Conservation (phyloP, 2,329 filamentous ascomycete genomes). For the Tolypocladium capitatum region DNA sequence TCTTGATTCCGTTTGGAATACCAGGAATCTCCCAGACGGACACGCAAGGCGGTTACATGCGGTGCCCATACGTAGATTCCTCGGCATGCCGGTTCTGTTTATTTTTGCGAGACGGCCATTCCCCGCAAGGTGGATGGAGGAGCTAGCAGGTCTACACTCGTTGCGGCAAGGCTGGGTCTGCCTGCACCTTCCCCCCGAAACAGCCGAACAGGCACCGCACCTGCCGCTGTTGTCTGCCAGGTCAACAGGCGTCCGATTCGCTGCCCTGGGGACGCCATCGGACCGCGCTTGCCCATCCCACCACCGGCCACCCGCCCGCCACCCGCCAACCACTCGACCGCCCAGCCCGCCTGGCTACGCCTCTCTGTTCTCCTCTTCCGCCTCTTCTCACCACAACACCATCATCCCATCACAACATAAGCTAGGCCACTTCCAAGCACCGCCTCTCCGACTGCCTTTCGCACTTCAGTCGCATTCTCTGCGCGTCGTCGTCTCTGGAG, state of each 20-base stretch:
- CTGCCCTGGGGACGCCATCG: background rate
- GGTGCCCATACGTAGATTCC: no score
- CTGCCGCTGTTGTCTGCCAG: background rate
- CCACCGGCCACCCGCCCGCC: background rate
- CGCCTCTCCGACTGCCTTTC: background rate
- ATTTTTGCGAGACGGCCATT: no score
- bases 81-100: no score
- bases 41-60: no score
- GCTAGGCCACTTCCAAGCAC: slow-evolving; percentile 2
- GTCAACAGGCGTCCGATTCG: background rate
- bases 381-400: slow-evolving; percentile 1
- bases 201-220: background rate
- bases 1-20: background rate
- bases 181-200: no score
- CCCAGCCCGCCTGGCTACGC: no score
- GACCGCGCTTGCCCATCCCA: background rate
- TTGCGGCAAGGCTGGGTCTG: no score
- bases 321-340: no score
- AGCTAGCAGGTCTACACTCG: no score
- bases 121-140: no score
- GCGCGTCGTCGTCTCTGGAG: background rate
- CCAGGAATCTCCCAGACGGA: no score
- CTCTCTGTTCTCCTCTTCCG: slow-evolving; percentile 1
- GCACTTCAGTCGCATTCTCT: background rate
- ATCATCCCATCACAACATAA: slow-evolving; percentile 5